Percentiles rank a stretch among this genome's conserved stretches.
Evolutionary conservation across 352 stramenopile species (phyloP).

Genomic region (Globisporangium sylvaticum): DNA sequence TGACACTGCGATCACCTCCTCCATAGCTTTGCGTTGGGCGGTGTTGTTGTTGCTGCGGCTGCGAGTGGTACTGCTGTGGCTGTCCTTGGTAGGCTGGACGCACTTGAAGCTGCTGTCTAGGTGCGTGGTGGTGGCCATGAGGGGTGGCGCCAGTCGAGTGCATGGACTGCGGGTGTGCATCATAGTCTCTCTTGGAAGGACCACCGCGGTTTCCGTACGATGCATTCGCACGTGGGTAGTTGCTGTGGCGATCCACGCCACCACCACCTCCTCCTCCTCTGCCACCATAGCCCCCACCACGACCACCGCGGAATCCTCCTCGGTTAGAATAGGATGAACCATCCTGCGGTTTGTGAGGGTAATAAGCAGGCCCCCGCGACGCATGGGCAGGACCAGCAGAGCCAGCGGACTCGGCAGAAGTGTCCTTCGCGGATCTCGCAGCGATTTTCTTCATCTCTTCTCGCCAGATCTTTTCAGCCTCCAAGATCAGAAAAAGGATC

Average conservation of each 20-base stretch:
- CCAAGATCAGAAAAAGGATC: conserved; percentile 64
- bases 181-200: conserved; percentile 3
- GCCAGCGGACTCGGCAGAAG: background rate
- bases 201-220: background rate
- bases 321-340: conserved; percentile 2
- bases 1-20: conserved; percentile 8
- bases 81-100: conserved; percentile 9
- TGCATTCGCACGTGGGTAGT: conserved; percentile 11
- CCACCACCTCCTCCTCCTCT: conserved; percentile 6
- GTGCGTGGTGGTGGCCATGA: conserved; percentile 4
- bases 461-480: conserved; percentile 63
- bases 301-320: conserved; percentile 12
- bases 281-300: conserved; percentile 7
- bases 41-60: conserved; percentile 8
- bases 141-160: background rate
- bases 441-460: conserved; percentile 35
- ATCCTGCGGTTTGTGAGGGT: conserved; percentile 2
- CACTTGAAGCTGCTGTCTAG: conserved; percentile 14
- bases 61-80: conserved; percentile 8
- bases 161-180: conserved; percentile 1
- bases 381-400: conserved; percentile 2
- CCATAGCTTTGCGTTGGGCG: conserved; percentile 3
- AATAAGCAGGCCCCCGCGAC: background rate
- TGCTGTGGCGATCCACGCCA: conserved; percentile 5
- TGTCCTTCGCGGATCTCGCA: conserved; percentile 4